phyloP scores from a whole-genome alignment of 352 stramenopile genomes.

The Phytophthora citricola region DNA sequence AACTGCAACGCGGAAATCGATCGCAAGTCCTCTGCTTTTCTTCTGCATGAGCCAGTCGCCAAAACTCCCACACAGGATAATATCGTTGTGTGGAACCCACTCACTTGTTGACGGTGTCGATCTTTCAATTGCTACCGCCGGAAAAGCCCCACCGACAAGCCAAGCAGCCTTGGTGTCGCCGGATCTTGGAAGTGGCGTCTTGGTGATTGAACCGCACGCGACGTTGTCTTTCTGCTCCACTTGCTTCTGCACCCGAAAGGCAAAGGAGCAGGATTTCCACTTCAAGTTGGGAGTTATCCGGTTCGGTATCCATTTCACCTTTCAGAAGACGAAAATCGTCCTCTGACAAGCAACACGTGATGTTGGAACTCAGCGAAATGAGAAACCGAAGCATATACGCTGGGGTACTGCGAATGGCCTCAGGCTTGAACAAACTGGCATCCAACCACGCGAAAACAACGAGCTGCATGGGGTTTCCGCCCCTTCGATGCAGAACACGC shows the following conservation, averaged over 20 bases:
- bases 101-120: conserved; percentile 16
- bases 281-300: conserved; percentile 4
- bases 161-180: conserved; percentile 6
- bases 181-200: conserved; percentile 6
- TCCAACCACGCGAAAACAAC: conserved; percentile 67
- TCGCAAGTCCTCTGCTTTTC: neutral
- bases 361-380: conserved; percentile 23
- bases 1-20: conserved; percentile 1
- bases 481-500: conserved; percentile 53
- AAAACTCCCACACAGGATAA: neutral
- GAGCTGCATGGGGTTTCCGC: conserved; percentile 19
- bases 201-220: neutral
- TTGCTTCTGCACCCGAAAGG: conserved; percentile 54
- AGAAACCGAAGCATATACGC: conserved; percentile 69
- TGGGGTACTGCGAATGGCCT: conserved; percentile 52
- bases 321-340: conserved; percentile 24
- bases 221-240: conserved; percentile 50
- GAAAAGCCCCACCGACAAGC: conserved; percentile 22
- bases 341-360: conserved; percentile 34
- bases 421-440: conserved; percentile 38
- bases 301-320: conserved; percentile 14
- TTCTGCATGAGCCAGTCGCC: conserved; percentile 27
- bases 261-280: conserved; percentile 34
- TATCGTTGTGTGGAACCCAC: neutral
- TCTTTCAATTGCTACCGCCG: conserved; percentile 23